Percentiles rank a stretch among this genome's conserved stretches.
phyloP scores from a whole-genome alignment of 495 filamentous ascomycete genomes.

The Aspergillus cristatus region DNA sequence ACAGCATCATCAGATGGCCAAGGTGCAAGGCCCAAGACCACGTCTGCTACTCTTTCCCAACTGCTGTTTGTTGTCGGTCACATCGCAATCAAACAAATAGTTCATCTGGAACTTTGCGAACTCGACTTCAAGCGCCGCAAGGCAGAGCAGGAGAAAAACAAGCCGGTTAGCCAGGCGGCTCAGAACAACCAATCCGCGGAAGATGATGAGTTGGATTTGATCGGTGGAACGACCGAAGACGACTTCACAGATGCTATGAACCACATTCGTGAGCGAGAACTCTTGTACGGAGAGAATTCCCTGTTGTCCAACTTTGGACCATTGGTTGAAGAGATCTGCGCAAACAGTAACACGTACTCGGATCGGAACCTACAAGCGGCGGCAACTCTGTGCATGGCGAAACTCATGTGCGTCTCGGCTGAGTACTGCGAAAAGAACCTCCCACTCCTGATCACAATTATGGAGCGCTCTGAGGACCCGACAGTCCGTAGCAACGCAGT shows the following conservation, averaged over 20 bases:
- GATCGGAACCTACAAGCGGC: slow-evolving; percentile 84
- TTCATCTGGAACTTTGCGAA: slow-evolving; percentile 97
- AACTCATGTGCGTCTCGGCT: slow-evolving; percentile 92
- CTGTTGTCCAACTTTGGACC: slow-evolving; percentile 84
- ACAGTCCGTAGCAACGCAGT: slow-evolving; percentile 92
- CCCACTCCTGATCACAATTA: slow-evolving; percentile 91
- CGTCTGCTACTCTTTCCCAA: slow-evolving; percentile 72
- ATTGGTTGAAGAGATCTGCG: slow-evolving; percentile 83
- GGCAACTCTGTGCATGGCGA: slow-evolving; percentile 92
- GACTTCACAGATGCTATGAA: slow-evolving; percentile 96
- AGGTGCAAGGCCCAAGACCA: slow-evolving; percentile 22
- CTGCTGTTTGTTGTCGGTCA: slow-evolving; percentile 94
- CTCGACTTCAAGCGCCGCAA: slow-evolving; percentile 96
- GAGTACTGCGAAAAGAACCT: slow-evolving; percentile 95
- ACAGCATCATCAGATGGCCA: slow-evolving; percentile 29
- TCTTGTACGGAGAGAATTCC: slow-evolving; percentile 79
- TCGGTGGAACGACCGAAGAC: slow-evolving; percentile 95
- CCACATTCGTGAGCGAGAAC: slow-evolving; percentile 87
- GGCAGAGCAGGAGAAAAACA: slow-evolving; percentile 83
- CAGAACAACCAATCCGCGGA: slow-evolving; percentile 40
- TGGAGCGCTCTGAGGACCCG: slow-evolving; percentile 84
- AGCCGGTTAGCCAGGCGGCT: slow-evolving; percentile 42
- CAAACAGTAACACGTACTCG: slow-evolving; percentile 83
- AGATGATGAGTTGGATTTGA: slow-evolving; percentile 82
- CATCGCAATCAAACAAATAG: slow-evolving; percentile 96